A percentile compares a stretch with the other conserved stretches of the same genome.
These are phyloP conservation scores for Amanita pallidorosea DNA, from an alignment of 768 basidiomycete genomes.

Conservation along the genomic window DNA sequence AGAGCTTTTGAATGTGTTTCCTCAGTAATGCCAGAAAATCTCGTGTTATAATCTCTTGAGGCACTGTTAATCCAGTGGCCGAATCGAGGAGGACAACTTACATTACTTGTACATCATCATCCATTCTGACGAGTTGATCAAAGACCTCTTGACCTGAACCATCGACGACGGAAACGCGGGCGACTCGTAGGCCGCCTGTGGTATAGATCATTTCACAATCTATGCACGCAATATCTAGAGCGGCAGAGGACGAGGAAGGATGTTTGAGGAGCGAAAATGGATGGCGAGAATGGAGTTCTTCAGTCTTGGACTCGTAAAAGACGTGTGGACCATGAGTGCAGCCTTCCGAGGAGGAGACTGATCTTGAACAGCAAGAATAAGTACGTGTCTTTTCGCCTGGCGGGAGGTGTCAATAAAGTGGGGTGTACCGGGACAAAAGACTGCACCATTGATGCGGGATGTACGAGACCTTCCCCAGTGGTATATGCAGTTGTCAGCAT, in stretches of 20 bases:
- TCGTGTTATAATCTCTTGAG: slow-evolving; percentile 79
- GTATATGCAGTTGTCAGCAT: slow-evolving; percentile 55
- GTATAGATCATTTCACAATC: slow-evolving; percentile 98
- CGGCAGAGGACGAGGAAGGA: slow-evolving; percentile 14
- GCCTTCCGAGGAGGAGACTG: slow-evolving; percentile 46
- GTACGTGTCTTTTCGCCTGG: slow-evolving; percentile 59
- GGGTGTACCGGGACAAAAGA: not conserved
- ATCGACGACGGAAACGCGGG: slow-evolving; percentile 84
- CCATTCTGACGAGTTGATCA: slow-evolving; percentile 76
- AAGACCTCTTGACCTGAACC: slow-evolving; percentile 63
- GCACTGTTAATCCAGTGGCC: not conserved
- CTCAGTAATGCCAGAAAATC: slow-evolving; percentile 74
- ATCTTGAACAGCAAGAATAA: slow-evolving; percentile 72
- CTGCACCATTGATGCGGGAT: slow-evolving; percentile 51
- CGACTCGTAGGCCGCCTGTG: slow-evolving; percentile 85
- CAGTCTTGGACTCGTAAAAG: slow-evolving; percentile 68
- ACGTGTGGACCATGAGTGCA: slow-evolving; percentile 82
- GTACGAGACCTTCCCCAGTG: slow-evolving; percentile 76
- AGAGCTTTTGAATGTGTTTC: slow-evolving; percentile 50
- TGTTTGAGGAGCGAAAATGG: slow-evolving; percentile 46
- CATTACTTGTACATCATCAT: slow-evolving; percentile 72
- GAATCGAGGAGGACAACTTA: slow-evolving; percentile 21
- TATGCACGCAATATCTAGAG: slow-evolving; percentile 73
- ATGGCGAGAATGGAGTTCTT: slow-evolving; percentile 62
- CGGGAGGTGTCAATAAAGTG: slow-evolving; percentile 5